Base-by-base conservation (phyloP, 2,329 filamentous ascomycete species). In the Colletotrichum aenigma region DNA sequence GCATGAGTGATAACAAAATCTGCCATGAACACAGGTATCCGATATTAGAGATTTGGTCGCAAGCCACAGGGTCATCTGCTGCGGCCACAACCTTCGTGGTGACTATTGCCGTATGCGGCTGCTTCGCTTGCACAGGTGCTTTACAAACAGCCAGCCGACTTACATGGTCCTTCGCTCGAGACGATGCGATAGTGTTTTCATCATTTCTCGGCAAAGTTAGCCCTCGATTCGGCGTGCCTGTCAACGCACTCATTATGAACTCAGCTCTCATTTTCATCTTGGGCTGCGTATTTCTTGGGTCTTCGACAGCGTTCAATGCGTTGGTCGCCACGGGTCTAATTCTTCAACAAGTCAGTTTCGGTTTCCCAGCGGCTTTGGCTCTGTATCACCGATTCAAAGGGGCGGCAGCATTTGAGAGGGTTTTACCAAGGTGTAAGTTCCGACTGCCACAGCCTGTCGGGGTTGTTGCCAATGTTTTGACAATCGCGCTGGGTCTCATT, bases 311-410 rank as follows among this genome's bases (percentile, higher is more conserved):
- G 1, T 76, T 75, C 34, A 76, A 76, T 56, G 72, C 71, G 6
- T 32, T 75, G 24, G 74, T 75, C 2, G 72, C 72, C 7, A 75
- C 72, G 0, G 62, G 72, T 16, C 62, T 75, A 4, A 75, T 75
- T 6, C 72, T 75, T 4, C 72, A 75, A 70, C 72, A 75, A 30
- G 68, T 75, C n/a, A 75, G 72, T 34, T 72, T 75, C 7, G 32
- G 38, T 4, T 72, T 75, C n/a, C 72, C 72, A 1, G 72, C 72
- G 10, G 62, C 68, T 2, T 30, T 75, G 52, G 69, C 56, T 9
- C 26, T 75, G 1, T 48, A 71, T 18, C 72, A 72, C 8, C 15
- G 69, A 15, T 13, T n/a, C 12, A 26, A 24, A 5, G 72, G 72
- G 7, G 7, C 12, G 3, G 55, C 7, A 13, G 55, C 62, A 2